Evolutionary conservation across 2,329 filamentous ascomycete genomes (phyloP).

Genomic region (Apiospora hydei): DNA sequence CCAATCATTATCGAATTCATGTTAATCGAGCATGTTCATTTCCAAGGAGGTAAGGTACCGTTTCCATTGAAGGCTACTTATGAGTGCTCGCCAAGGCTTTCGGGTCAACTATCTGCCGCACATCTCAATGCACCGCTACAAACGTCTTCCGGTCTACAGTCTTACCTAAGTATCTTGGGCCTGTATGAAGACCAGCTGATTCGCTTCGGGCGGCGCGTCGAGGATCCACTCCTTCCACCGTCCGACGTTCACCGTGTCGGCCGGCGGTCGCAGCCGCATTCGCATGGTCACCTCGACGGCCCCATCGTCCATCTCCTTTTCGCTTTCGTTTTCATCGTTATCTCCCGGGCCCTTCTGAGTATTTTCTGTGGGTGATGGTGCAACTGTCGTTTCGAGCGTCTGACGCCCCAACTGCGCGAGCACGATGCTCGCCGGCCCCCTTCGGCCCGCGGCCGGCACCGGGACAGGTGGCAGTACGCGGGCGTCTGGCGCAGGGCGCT

Average conservation of each 20-base stretch:
- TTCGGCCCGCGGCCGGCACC: background rate
- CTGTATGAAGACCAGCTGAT: background rate
- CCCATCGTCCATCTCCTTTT: background rate
- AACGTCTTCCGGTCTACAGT: background rate
- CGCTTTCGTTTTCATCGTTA: background rate
- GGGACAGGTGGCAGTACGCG: conserved; percentile 25
- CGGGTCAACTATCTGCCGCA: background rate
- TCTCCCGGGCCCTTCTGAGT: too few relatives aligned
- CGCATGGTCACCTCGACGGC: conserved; percentile 16
- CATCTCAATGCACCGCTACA: background rate
- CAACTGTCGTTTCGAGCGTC: too few relatives aligned
- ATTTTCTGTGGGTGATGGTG: too few relatives aligned
- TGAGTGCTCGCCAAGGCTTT: background rate
- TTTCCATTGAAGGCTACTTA: background rate
- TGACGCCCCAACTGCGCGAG: background rate
- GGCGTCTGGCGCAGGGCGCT: background rate
- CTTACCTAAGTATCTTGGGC: background rate
- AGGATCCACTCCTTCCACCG: conserved; percentile 26
- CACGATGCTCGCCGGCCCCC: conserved; percentile 13
- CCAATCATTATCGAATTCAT: background rate
- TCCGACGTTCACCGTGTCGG: background rate
- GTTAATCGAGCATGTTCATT: background rate
- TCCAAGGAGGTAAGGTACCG: background rate
- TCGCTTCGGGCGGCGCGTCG: conserved; percentile 25
- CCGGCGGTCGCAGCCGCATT: background rate